Conservation (phyloP, 495 filamentous ascomycete genomes). For the Penicillium odoratum region DNA sequence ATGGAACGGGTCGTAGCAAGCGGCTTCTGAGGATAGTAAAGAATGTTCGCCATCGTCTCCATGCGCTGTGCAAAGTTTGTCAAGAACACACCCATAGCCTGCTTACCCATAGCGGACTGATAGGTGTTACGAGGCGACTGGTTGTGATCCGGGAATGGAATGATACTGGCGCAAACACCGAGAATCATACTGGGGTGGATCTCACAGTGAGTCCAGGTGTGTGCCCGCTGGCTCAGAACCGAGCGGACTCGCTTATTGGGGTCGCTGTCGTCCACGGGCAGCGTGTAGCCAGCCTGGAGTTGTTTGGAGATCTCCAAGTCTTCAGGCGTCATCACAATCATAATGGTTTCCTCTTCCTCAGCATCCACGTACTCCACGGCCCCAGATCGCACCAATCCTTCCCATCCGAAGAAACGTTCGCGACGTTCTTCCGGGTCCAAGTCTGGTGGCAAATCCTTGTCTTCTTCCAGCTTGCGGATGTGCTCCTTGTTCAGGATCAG, state of each 20-base stretch:
- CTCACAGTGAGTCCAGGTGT: slow-evolving; percentile 96
- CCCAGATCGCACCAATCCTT: slow-evolving; percentile 75
- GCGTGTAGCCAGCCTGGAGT: slow-evolving; percentile 62
- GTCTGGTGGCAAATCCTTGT: slow-evolving; percentile 60
- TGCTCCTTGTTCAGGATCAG: slow-evolving; percentile 83
- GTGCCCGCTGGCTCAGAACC: slow-evolving; percentile 74
- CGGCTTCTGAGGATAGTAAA: slow-evolving; percentile 98
- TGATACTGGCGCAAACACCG: slow-evolving; percentile 97
- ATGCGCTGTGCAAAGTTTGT: slow-evolving; percentile 95
- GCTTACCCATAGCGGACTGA: slow-evolving; percentile 99
- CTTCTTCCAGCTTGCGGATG: slow-evolving; percentile 65
- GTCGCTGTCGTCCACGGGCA: slow-evolving; percentile 59
- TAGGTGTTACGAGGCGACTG: slow-evolving; percentile 98
- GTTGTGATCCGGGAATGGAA: slow-evolving; percentile 99
- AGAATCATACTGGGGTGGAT: slow-evolving; percentile 99
- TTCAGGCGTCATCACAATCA: slow-evolving; percentile 99
- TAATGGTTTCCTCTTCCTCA: slow-evolving; percentile 95
- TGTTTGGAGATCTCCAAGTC: slow-evolving; percentile 76
- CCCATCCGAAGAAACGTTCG: slow-evolving; percentile 78
- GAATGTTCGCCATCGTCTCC: slow-evolving; percentile 99
- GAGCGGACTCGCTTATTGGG: slow-evolving; percentile 83
- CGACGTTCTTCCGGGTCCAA: slow-evolving; percentile 56
- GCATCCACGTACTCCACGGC: slow-evolving; percentile 95
- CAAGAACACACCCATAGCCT: slow-evolving; percentile 98
- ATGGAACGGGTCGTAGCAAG: slow-evolving; percentile 94